Conservation (phyloP, 2,329 filamentous ascomycete species). For the Pseudohalonectria lignicola region DNA sequence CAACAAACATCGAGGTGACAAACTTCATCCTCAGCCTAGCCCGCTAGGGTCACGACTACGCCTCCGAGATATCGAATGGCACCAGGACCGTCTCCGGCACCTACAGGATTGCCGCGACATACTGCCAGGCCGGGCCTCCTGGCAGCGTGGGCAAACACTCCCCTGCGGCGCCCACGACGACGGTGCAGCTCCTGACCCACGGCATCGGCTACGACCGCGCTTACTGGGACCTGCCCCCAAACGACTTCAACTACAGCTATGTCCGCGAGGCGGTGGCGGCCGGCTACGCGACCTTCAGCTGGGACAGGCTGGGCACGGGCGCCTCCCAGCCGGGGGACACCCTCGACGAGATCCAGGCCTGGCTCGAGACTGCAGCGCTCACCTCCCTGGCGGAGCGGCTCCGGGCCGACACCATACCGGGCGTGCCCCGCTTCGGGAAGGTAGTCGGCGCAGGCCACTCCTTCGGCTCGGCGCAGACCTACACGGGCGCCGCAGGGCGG, state of each 20-base stretch:
- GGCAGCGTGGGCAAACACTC: too few relatives aligned
- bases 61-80: constrained; percentile 28
- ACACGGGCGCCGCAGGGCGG: constrained; percentile 40
- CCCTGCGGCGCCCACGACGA: constrained; percentile 13
- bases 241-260: constrained; percentile 12
- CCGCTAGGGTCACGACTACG: constrained; percentile 38
- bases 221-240: constrained; percentile 13
- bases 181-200: constrained; percentile 38
- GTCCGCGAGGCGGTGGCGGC: constrained; percentile 25
- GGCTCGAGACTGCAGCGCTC: constrained; percentile 47
- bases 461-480: constrained; percentile 17
- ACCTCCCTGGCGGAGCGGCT: constrained; percentile 38
- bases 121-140: too few relatives aligned
- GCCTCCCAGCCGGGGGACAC: constrained; percentile 47
- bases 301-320: constrained; percentile 48
- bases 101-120: constrained; percentile 48
- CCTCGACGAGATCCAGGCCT: constrained; percentile 46
- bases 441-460: constrained; percentile 15
- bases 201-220: constrained; percentile 43
- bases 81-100: constrained; percentile 37
- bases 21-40: constrained; percentile 41
- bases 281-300: constrained; percentile 48
- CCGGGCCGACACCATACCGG: constrained; percentile 29
- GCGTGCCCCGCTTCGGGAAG: constrained; percentile 18
- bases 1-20: constrained; percentile 44